Evolutionary conservation across 2,329 filamentous ascomycete genomes (phyloP).

Genomic region (Cercospora sp.): DNA sequence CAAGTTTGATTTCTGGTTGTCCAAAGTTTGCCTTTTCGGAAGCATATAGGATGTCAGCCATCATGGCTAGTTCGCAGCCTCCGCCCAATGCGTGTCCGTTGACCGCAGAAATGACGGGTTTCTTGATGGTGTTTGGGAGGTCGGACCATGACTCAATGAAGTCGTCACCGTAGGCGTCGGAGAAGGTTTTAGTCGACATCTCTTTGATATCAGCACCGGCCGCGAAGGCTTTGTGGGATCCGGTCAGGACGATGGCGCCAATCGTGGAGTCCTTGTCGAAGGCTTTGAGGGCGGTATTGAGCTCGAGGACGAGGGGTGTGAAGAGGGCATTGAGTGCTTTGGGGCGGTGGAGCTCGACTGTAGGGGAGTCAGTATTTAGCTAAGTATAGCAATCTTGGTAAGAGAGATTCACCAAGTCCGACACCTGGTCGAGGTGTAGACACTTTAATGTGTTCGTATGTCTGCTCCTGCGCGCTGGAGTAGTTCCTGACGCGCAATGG

Average conservation of each 20-base stretch:
- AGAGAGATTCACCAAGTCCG: conserved; percentile 66
- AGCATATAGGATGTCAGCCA: conserved; percentile 95
- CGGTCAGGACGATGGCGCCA: conserved; percentile 79
- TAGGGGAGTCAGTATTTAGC: background rate
- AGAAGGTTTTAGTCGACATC: conserved; percentile 91
- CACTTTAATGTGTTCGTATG: conserved; percentile 80
- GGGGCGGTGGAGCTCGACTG: conserved; percentile 90
- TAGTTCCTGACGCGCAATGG: conserved; percentile 55
- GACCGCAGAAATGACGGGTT: conserved; percentile 90
- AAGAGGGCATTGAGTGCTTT: conserved; percentile 94
- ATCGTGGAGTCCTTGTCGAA: conserved; percentile 71
- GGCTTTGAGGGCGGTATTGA: conserved; percentile 73
- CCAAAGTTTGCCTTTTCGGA: conserved; percentile 84
- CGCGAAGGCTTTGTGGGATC: conserved; percentile 86
- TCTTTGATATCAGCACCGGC: conserved; percentile 99
- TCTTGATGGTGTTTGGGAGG: conserved; percentile 80
- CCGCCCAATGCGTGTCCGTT: conserved; percentile 93
- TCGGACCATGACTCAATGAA: conserved; percentile 96
- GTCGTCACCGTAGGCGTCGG: conserved; percentile 79
- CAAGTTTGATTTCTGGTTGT: conserved; percentile 95
- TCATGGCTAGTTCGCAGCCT: conserved; percentile 94
- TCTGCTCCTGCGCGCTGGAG: conserved; percentile 47
- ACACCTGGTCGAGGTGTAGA: conserved; percentile 86
- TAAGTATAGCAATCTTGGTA: background rate
- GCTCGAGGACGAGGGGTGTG: conserved; percentile 84